Base-by-base conservation (phyloP, 208 protist species). In the Kentomonas sorsogonicus region DNA sequence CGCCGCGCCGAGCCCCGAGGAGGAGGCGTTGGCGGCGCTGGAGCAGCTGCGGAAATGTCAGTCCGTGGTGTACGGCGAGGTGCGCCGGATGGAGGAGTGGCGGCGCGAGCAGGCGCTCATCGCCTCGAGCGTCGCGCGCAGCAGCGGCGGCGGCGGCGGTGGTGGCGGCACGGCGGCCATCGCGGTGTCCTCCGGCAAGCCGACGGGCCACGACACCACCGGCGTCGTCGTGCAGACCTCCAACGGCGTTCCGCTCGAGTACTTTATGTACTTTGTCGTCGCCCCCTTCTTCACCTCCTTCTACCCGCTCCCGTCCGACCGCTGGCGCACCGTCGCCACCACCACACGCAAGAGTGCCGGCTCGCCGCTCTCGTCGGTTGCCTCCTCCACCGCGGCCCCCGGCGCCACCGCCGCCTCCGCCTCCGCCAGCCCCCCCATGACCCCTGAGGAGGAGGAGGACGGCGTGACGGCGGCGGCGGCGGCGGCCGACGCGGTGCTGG, bases 191-290 rank as follows among this genome's bases (percentile, higher is more conserved):
- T 5, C 10, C 45, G 23, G 22, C 7, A 50, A 30, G 9, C n/a
- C 33, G 22, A 46, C 1, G 11, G 16, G 5, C 18, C 11, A 46
- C 11, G 51, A 20, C 33, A 46, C 47, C 41, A 34, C 13, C 11
- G 25, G 51, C 0, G 23, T 46, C 0, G 43, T 59, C n/a, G 26
- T 68, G 31, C 56, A 55, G 0, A 39, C 72, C 3, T 61, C 67
- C 9, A 38, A 58, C 26, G 72, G 77, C 33, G 71, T 85, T 29
- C 54, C 74, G 0, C 77, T 85, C 50, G 30, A 41, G 25, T 77
- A 72, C 51, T 89, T 89, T 67, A 68, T 73, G 26, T 45, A 67
- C 13, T 60, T 74, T n/a, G 76, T 89, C 53, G 65, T 83, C n/a
- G 67, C 60, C 16, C 72, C 69, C 0, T 79, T 70, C 45, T 82